Evolutionary conservation across 768 basidiomycete genomes (phyloP).

Genomic region (Suillus luteus): DNA sequence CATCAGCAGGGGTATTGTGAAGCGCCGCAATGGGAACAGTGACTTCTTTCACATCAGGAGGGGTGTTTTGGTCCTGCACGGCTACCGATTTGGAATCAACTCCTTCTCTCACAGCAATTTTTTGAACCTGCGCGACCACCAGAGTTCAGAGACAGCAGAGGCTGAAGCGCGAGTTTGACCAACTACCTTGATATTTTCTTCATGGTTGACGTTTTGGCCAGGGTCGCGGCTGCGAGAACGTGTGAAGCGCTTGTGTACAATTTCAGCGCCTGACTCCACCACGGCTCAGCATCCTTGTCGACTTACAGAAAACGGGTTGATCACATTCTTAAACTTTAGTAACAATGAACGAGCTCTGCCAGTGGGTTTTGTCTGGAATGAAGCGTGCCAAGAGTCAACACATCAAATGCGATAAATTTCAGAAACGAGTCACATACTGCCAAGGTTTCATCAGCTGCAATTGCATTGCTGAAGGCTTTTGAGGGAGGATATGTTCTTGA

Average conservation of each 20-base stretch:
- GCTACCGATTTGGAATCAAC: neutral
- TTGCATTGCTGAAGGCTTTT: neutral
- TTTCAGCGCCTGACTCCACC: neutral
- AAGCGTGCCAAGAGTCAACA: slow-evolving; percentile 17
- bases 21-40: neutral
- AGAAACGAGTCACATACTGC: neutral
- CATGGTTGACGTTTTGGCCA: neutral
- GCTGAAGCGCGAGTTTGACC: neutral
- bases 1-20: neutral
- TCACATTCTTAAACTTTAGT: neutral
- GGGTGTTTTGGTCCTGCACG: neutral
- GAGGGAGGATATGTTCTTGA: neutral
- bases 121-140: neutral
- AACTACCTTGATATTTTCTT: neutral
- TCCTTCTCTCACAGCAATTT: neutral
- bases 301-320: neutral
- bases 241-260: neutral
- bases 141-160: neutral
- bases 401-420: neutral
- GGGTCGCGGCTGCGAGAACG: neutral
- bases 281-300: neutral
- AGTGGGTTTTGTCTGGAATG: neutral
- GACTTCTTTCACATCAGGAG: neutral
- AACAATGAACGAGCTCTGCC: neutral
- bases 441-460: neutral